A percentile compares a stretch with the other conserved stretches of the same genome.
Conservation (phyloP, 306 rosid genomes). For the Clitoria ternatea region DNA sequence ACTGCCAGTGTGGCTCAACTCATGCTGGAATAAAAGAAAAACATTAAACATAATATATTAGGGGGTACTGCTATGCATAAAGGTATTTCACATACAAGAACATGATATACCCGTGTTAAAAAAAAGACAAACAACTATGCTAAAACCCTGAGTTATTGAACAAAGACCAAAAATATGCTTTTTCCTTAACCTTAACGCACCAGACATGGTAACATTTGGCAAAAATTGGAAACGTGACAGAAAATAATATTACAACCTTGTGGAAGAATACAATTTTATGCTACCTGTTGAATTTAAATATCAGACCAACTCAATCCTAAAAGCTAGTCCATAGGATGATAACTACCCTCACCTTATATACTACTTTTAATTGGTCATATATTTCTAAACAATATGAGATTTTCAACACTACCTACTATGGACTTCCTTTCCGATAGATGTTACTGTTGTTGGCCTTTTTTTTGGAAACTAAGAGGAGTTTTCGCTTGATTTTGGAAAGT, state of each 20-base stretch:
- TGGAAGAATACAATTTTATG: background rate
- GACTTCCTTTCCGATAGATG: too few relatives aligned
- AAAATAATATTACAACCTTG: background rate
- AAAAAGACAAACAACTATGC: background rate
- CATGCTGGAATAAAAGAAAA: constrained; percentile 48
- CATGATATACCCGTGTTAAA: background rate
- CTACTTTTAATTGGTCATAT: too few relatives aligned
- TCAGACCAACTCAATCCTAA: too few relatives aligned
- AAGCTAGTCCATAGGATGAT: too few relatives aligned
- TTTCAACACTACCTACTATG: too few relatives aligned
- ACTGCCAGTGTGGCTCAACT: constrained; percentile 58
- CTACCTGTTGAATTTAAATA: too few relatives aligned
- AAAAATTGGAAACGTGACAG: background rate
- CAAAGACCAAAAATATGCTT: background rate
- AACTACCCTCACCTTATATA: too few relatives aligned
- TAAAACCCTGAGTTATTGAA: background rate
- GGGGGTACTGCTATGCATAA: constrained; percentile 4
- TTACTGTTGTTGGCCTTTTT: background rate
- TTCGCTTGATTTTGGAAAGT: too few relatives aligned
- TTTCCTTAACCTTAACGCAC: background rate
- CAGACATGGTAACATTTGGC: background rate
- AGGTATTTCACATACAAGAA: background rate
- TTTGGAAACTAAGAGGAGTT: background rate
- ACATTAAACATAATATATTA: background rate
- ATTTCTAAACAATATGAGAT: too few relatives aligned